Percentiles rank a stretch among this genome's conserved stretches.
These are phyloP conservation scores for Entrophospora sp. DNA, from an alignment of 192 early-diverging fungal genomes.

Conservation along the genomic window DNA sequence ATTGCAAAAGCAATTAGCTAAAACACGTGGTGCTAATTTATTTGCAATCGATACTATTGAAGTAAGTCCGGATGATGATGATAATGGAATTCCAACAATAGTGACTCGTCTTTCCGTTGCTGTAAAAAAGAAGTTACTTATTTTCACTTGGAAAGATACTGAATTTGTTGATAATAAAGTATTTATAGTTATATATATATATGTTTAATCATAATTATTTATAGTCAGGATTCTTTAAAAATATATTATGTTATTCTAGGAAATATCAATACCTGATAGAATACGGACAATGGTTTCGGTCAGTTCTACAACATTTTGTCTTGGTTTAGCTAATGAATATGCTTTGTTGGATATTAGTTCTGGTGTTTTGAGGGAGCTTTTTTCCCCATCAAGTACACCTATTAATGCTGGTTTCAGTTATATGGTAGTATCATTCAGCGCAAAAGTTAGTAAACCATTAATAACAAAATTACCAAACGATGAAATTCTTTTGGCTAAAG, in stretches of 20 bases:
- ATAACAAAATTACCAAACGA: constrained; percentile 53
- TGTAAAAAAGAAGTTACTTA: constrained; percentile 57
- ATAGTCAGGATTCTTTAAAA: too few relatives aligned
- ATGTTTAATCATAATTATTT: too few relatives aligned
- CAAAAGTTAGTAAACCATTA: constrained; percentile 45
- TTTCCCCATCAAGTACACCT: constrained; percentile 34
- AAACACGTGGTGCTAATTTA: constrained; percentile 67
- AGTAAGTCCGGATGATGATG: constrained; percentile 41
- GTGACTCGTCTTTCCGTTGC: constrained; percentile 67
- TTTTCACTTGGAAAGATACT: constrained; percentile 69
- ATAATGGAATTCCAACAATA: constrained; percentile 47
- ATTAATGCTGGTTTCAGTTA: constrained; percentile 29
- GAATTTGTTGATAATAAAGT: constrained; percentile 59
- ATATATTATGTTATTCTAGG: constrained; percentile 34
- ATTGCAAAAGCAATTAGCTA: constrained; percentile 53
- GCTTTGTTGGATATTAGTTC: constrained; percentile 50
- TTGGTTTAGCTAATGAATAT: constrained; percentile 55
- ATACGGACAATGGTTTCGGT: constrained; percentile 73
- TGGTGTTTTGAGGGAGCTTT: constrained; percentile 45
- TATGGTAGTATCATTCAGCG: constrained; percentile 37
- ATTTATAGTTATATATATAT: too few relatives aligned
- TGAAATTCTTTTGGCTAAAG: constrained; percentile 55
- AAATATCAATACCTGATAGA: constrained; percentile 59
- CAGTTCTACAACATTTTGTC: constrained; percentile 54
- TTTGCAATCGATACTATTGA: constrained; percentile 71